A percentile compares a stretch with the other conserved stretches of the same genome.
These are phyloP conservation scores for Colletotrichum acutatum DNA, from an alignment of 2,329 filamentous ascomycete genomes.

Conservation along the genomic window DNA sequence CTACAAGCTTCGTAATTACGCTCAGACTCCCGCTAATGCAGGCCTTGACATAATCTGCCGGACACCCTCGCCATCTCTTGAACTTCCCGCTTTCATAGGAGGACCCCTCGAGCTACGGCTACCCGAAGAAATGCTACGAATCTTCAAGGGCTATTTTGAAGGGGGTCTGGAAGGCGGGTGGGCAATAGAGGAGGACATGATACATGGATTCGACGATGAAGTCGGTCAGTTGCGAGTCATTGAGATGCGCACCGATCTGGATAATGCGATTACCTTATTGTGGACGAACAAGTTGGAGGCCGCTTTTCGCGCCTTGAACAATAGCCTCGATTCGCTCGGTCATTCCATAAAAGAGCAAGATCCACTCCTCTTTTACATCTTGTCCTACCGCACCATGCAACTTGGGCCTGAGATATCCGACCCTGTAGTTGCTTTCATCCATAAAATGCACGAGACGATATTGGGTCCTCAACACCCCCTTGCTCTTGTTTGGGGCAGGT, in stretches of 20 bases:
- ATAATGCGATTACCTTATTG: not conserved
- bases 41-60: slow-evolving; percentile 6
- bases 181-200: not conserved
- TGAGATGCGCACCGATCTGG: not conserved
- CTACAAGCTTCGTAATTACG: not conserved
- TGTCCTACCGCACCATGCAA: not conserved
- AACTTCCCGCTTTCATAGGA: not conserved
- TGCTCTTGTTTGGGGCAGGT: not conserved
- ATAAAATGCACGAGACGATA: not conserved
- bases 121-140: not conserved
- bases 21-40: not conserved
- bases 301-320: not conserved
- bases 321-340: not conserved
- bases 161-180: not conserved
- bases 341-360: not conserved
- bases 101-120: not conserved
- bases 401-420: not conserved
- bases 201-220: not conserved
- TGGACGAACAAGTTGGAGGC: not conserved
- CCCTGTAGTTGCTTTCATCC: not conserved
- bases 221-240: not conserved
- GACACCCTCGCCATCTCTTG: slow-evolving; percentile 8
- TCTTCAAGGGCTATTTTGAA: not conserved
- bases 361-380: not conserved
- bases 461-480: not conserved